Conservation (phyloP, 2,329 filamentous ascomycete genomes). For the Zalaria sp. region DNA sequence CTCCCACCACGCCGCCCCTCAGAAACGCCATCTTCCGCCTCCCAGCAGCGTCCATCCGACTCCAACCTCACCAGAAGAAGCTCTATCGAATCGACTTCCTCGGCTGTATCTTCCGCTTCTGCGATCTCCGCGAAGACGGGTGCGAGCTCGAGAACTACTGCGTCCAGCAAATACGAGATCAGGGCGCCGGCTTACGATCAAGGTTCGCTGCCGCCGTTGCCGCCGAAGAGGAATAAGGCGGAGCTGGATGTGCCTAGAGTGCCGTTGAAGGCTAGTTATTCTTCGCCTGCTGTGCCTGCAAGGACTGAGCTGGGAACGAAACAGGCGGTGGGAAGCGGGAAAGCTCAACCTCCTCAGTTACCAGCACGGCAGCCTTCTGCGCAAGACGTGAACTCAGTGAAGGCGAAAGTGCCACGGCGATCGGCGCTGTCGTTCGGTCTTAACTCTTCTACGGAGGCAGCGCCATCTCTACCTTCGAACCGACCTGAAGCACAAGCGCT, state of each 20-base stretch:
- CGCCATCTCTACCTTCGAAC: slow-evolving; percentile 7
- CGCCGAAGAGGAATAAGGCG: slow-evolving; percentile 33
- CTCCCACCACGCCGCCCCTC: slow-evolving; percentile 5
- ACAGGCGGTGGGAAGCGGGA: no score
- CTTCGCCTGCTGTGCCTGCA: slow-evolving; percentile 14
- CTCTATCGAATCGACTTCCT: slow-evolving; percentile 39
- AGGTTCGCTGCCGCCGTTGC: slow-evolving; percentile 38
- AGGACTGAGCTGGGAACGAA: slow-evolving; percentile 1
- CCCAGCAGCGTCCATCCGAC: slow-evolving; percentile 8
- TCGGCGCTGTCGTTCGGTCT: slow-evolving; percentile 34
- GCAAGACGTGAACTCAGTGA: not conserved
- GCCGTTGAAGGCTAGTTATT: slow-evolving; percentile 22
- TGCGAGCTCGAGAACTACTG: slow-evolving; percentile 15
- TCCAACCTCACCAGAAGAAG: slow-evolving; percentile 19
- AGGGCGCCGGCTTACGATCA: slow-evolving; percentile 42
- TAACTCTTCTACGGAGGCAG: slow-evolving; percentile 22
- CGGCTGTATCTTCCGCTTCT: slow-evolving; percentile 34
- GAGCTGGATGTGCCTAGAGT: slow-evolving; percentile 24
- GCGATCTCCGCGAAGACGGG: slow-evolving; percentile 32
- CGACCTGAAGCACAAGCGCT: slow-evolving; percentile 1
- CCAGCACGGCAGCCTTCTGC: slow-evolving; percentile 9
- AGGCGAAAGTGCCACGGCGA: slow-evolving; percentile 18
- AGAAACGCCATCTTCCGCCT: slow-evolving; percentile 7
- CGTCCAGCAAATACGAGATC: slow-evolving; percentile 10
- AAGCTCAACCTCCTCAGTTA: slow-evolving; percentile 5